A percentile compares a stretch with the other conserved stretches of the same genome.
Conservation (phyloP, 2,329 filamentous ascomycete species). For the Alternaria atra region DNA sequence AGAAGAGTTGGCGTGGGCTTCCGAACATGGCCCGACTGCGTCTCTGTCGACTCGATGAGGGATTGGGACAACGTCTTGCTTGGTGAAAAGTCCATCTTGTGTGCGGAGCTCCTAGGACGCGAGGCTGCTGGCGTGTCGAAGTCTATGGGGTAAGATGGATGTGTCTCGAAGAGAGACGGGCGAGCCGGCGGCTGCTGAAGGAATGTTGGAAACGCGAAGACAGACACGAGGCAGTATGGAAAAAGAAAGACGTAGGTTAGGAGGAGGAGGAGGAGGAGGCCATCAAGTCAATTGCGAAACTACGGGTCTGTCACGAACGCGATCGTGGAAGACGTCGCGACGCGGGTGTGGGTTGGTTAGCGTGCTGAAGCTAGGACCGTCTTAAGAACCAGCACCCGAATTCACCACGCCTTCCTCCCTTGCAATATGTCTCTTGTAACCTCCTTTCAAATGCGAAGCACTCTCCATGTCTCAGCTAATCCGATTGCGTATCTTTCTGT, state of each 20-base stretch:
- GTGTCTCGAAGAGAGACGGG: conserved; percentile 36
- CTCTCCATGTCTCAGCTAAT: conserved; percentile 8
- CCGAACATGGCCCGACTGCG: conserved; percentile 56
- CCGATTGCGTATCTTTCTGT: not conserved
- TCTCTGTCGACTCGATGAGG: conserved; percentile 38
- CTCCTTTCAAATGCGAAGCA: conserved; percentile 2
- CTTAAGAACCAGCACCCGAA: conserved; percentile 26
- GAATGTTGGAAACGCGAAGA: conserved; percentile 23
- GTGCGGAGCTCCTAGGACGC: conserved; percentile 36
- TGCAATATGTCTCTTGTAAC: conserved; percentile 14
- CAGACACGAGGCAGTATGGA: conserved; percentile 21
- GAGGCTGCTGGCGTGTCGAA: conserved; percentile 40
- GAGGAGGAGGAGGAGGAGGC: conserved; percentile 41
- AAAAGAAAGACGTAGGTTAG: conserved; percentile 36
- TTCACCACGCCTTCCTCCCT: conserved; percentile 30
- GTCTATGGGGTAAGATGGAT: conserved; percentile 29
- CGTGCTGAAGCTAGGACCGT: conserved; percentile 37
- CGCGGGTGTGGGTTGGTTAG: conserved; percentile 27
- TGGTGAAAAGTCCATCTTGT: conserved; percentile 47
- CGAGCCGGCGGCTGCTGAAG: conserved; percentile 35
- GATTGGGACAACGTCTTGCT: conserved; percentile 37
- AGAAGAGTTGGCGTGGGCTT: conserved; percentile 70
- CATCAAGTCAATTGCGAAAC: conserved; percentile 47
- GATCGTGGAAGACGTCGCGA: conserved; percentile 24
- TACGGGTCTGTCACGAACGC: conserved; percentile 39